A percentile compares a stretch with the other conserved stretches of the same genome.
These are phyloP conservation scores for Pythium sp. DNA, from an alignment of 352 stramenopile genomes.

Conservation along the genomic window DNA sequence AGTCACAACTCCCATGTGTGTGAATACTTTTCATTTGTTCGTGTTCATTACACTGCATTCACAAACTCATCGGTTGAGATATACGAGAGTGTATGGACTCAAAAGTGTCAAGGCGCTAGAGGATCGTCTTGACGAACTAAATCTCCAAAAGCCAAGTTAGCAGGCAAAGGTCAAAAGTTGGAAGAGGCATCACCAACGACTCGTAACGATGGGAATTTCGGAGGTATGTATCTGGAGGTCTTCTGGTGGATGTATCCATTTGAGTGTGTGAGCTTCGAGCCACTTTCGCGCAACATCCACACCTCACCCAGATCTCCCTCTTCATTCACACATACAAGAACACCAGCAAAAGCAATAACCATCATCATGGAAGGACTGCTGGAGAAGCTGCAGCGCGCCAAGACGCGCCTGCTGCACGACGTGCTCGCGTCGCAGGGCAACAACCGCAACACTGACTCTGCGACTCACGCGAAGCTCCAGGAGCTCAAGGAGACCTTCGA, in stretches of 20 bases:
- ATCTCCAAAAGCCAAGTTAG: no score
- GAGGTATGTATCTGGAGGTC: no score
- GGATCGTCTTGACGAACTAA: no score
- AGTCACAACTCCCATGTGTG: no score
- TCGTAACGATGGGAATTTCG: no score
- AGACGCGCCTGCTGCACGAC: conserved; percentile 34
- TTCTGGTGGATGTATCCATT: background rate
- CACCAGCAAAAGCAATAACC: background rate
- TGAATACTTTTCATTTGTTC: no score
- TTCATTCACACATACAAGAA: background rate
- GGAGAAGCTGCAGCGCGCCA: conserved; percentile 39
- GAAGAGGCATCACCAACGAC: no score
- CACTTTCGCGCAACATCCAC: background rate
- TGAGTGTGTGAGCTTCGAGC: background rate
- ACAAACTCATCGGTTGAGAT: no score
- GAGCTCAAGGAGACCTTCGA: conserved; percentile 40
- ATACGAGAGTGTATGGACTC: no score
- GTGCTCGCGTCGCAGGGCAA: conserved; percentile 21
- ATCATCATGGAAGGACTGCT: conserved; percentile 59
- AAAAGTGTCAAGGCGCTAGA: no score
- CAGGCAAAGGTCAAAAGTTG: no score
- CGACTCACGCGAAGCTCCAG: conserved; percentile 19
- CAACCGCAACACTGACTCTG: conserved; percentile 18
- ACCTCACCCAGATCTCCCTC: background rate
- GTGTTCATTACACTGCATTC: no score